Evolutionary conservation across 2,329 filamentous ascomycete species (phyloP).

Genomic region (Stagonosporopsis rhizophila): DNA sequence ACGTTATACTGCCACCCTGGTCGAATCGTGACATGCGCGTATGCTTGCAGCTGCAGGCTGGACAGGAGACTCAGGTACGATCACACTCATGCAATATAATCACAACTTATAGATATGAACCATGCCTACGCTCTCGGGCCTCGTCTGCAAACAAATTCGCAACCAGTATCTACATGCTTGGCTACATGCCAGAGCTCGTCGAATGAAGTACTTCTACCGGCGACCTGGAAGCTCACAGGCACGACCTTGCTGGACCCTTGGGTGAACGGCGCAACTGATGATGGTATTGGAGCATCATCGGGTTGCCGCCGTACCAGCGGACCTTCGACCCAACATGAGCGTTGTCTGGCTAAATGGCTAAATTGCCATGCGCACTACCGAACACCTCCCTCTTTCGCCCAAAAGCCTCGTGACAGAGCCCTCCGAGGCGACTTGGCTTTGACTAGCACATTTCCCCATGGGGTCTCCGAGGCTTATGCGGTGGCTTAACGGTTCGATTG

Average conservation of each 20-base stretch:
- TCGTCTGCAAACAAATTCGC: too few relatives aligned
- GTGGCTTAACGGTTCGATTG: neutral
- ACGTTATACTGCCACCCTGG: neutral
- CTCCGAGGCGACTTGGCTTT: slow-evolving; percentile 1
- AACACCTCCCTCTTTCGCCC: slow-evolving; percentile 2
- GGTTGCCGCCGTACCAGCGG: neutral
- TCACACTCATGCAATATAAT: neutral
- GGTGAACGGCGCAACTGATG: neutral
- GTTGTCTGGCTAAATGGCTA: slow-evolving; percentile 1
- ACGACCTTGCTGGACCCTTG: neutral
- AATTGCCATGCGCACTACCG: neutral
- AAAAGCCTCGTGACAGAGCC: neutral
- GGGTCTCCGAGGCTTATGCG: neutral
- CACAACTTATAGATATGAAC: neutral
- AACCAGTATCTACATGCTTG: too few relatives aligned
- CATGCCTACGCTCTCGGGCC: neutral
- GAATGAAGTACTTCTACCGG: neutral
- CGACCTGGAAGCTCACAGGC: neutral
- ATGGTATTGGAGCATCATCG: neutral
- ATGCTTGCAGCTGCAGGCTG: neutral
- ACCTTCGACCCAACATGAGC: neutral
- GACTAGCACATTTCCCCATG: slow-evolving; percentile 6
- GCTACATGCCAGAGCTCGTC: too few relatives aligned
- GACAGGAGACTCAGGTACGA: neutral
- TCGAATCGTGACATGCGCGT: neutral